Percentiles rank a stretch among this genome's conserved stretches.
phyloP scores from a whole-genome alignment of 78 protist species.

The Dictyostelium purpureum region DNA sequence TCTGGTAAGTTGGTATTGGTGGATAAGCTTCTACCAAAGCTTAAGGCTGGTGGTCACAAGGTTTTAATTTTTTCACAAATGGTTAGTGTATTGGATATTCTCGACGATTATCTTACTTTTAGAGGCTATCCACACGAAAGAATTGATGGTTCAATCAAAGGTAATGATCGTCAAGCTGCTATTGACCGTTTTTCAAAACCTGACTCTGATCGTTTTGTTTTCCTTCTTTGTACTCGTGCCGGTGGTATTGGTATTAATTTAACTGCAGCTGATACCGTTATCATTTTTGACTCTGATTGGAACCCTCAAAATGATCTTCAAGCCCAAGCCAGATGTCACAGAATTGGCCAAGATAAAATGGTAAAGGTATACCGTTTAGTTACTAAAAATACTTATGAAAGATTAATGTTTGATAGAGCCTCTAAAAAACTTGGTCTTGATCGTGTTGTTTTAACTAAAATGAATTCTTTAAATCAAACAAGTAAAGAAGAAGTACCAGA shows the following conservation, averaged over 20 bases:
- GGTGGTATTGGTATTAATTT: constrained; percentile 99
- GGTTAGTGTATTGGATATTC: constrained; percentile 91
- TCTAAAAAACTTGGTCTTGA: constrained; percentile 91
- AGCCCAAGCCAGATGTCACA: constrained; percentile 88
- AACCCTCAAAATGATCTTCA: constrained; percentile 98
- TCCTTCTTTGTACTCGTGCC: constrained; percentile 97
- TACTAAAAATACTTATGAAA: constrained; percentile 91
- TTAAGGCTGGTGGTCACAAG: constrained; percentile 88
- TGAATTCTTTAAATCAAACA: neutral
- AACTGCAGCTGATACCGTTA: constrained; percentile 97
- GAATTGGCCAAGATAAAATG: constrained; percentile 95
- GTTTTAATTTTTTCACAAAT: constrained; percentile 98
- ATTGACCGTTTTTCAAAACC: constrained; percentile 87
- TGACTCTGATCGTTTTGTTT: constrained; percentile 89
- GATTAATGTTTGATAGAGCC: constrained; percentile 90
- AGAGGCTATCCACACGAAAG: constrained; percentile 86
- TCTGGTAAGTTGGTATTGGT: constrained; percentile 95
- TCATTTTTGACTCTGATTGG: constrained; percentile 99
- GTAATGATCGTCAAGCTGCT: constrained; percentile 91
- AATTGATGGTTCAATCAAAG: constrained; percentile 90
- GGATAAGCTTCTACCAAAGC: constrained; percentile 93
- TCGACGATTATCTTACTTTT: constrained; percentile 89
- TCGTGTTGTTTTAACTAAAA: constrained; percentile 80
- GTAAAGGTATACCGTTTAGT: constrained; percentile 95
- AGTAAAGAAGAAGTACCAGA: constrained; percentile 24